These are phyloP conservation scores for Entoloma clypeatum DNA, from an alignment of 1,284 basidiomycete genomes.

Conservation along the genomic window DNA sequence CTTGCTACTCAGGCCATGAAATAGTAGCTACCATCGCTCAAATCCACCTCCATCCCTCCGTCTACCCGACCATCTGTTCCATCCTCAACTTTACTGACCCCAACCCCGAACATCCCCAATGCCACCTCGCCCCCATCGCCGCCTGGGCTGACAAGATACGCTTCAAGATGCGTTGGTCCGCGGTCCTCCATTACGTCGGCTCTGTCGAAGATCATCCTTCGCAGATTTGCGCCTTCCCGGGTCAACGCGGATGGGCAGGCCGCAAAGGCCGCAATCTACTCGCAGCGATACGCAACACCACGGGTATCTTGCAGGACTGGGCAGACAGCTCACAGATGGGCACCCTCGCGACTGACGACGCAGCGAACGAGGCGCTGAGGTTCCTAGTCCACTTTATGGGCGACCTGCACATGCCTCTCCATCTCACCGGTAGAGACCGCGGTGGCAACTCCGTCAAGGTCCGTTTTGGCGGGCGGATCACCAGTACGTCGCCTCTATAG, in stretches of 20 bases:
- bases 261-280: conserved; percentile 68
- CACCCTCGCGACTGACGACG: conserved; percentile 19
- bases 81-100: conserved; percentile 54
- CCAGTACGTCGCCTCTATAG: conserved; percentile 44
- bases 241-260: conserved; percentile 74
- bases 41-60: conserved; percentile 78
- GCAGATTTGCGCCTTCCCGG: conserved; percentile 73
- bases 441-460: conserved; percentile 83
- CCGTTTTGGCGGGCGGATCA: conserved; percentile 61
- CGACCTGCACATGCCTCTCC: conserved; percentile 89
- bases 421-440: conserved; percentile 79
- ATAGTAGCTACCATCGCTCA: conserved; percentile 92
- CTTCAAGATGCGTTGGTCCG: conserved; percentile 63
- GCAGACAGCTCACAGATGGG: conserved; percentile 23
- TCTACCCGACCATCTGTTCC: conserved; percentile 65
- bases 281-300: conserved; percentile 71
- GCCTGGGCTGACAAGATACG: conserved; percentile 83
- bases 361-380: conserved; percentile 69
- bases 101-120: conserved; percentile 41
- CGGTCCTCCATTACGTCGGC: conserved; percentile 72
- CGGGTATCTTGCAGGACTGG: conserved; percentile 53
- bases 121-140: conserved; percentile 78
- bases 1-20: conserved; percentile 64
- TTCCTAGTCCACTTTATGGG: conserved; percentile 91
- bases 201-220: conserved; percentile 75